Evolutionary conservation across 441 rosid genomes (phyloP).

Genomic region (Populus trichocarpa): DNA sequence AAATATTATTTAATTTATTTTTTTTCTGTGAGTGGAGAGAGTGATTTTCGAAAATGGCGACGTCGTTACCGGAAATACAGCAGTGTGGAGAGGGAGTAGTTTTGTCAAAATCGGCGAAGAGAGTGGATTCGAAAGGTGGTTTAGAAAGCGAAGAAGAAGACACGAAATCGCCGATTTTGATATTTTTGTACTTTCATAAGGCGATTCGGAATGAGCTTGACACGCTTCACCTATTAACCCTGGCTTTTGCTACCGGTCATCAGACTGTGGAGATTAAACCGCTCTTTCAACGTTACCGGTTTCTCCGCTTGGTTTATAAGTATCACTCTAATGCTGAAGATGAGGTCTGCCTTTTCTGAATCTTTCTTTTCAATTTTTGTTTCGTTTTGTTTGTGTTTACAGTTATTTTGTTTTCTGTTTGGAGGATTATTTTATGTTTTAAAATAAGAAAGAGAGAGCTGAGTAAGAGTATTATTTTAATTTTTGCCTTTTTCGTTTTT

Average conservation of each 20-base stretch:
- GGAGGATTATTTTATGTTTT: not conserved
- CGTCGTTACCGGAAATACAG: constrained; percentile 58
- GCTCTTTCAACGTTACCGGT: constrained; percentile 46
- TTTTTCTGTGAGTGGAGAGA: not conserved
- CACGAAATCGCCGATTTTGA: constrained; percentile 46
- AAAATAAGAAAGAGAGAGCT: not conserved
- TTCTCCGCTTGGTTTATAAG: constrained; percentile 46
- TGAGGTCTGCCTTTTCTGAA: constrained; percentile 38
- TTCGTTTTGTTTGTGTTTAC: not conserved
- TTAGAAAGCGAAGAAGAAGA: constrained; percentile 34
- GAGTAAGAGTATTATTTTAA: not conserved
- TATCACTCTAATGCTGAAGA: constrained; percentile 67
- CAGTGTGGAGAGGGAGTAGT: constrained; percentile 40
- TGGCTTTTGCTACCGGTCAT: constrained; percentile 51
- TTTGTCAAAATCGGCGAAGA: constrained; percentile 32
- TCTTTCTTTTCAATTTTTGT: not conserved
- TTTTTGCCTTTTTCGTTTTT: not conserved
- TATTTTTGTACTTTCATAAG: constrained; percentile 60
- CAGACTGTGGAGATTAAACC: constrained; percentile 30
- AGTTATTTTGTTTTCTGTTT: not conserved
- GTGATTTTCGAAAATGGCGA: constrained; percentile 51
- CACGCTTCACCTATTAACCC: constrained; percentile 44
- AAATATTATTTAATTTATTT: too few species aligned
- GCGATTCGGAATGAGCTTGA: constrained; percentile 57
- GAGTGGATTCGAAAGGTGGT: constrained; percentile 32